phyloP scores from a whole-genome alignment of 306 rosid species.

The Rosa chinensis region DNA sequence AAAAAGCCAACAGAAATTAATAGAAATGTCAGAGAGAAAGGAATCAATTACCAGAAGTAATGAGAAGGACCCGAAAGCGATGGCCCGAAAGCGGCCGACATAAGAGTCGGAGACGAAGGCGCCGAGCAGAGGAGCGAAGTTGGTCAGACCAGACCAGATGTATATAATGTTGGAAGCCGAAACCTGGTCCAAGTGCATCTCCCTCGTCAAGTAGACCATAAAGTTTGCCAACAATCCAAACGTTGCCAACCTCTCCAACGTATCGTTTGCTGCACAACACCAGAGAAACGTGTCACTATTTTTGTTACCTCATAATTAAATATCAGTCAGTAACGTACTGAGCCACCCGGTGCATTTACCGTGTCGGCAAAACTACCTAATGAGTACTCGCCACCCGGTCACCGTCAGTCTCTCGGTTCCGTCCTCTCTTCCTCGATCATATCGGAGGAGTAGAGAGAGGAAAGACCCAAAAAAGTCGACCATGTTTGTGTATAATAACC shows the following conservation, averaged over 20 bases:
- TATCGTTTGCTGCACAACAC: slow-evolving; percentile 65
- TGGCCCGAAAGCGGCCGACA: slow-evolving; percentile 68
- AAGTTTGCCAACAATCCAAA: slow-evolving; percentile 75
- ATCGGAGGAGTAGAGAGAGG: background rate
- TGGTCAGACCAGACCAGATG: slow-evolving; percentile 61
- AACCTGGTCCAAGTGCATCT: slow-evolving; percentile 69
- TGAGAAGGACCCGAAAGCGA: slow-evolving; percentile 62
- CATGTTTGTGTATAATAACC: too few relatives aligned
- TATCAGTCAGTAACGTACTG: background rate
- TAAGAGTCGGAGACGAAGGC: slow-evolving; percentile 85
- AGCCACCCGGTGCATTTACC: background rate
- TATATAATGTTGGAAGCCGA: slow-evolving; percentile 58
- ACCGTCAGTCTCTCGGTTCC: background rate
- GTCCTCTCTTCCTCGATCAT: background rate
- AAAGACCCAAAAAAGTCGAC: too few relatives aligned
- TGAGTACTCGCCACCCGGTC: background rate
- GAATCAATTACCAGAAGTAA: slow-evolving; percentile 28
- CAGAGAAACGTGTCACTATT: background rate
- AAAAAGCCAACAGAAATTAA: background rate
- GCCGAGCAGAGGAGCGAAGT: slow-evolving; percentile 67
- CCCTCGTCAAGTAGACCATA: slow-evolving; percentile 68
- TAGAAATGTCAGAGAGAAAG: too few relatives aligned
- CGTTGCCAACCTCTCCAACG: slow-evolving; percentile 73
- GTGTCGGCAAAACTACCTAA: background rate
- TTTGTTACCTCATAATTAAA: background rate